Evolutionary conservation across 179 eudicot species (phyloP), one percentile per base, ranked within the genome.

Genomic region (Spinacia oleracea): DNA sequence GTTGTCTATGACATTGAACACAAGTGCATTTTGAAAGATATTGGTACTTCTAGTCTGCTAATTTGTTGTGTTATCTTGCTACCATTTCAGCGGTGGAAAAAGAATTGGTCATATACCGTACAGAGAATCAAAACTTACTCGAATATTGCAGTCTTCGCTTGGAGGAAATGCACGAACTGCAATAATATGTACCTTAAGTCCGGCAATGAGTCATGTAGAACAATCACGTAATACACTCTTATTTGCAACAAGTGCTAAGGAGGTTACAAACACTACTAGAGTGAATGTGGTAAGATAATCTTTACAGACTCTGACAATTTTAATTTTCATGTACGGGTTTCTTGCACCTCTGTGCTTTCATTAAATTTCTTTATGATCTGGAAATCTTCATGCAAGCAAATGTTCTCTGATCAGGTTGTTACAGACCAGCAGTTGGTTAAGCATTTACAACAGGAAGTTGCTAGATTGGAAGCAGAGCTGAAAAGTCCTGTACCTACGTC

Each of bases 91-190:
- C 76, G 89, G 89, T 60, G 99, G 94, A 70, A 92, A 87, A 87
- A 90, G 84, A 81, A 89, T 83, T 67, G 88, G 89, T 42, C 99
- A 96, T 73, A 91, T 96, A 82, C 99, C 99, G 48, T 96, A 92
- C 75, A 86, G 99, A 83, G 97, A 96, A 84, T 96, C 99, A 65
- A 96, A 96, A 77, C 93, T 96, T 74, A 96, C 99, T 2, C 88
- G 99, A 69, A 96, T 96, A 79, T 84, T 96, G 80, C 99, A 96
- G 88, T 72, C 92, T 79, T 94, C 99, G 29, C 90, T 96, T 35
- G 99, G 99, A 38, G 99, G 99, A 78, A 94, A 96, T 82, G 97
- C 99, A 67, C 85, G 98, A n/a, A 96, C 99, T 55, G 99, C 99
- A 59, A 96, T 96, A 27, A 88, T 96, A 50, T 96, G 99, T 82